Base-by-base conservation (phyloP, 176 grass and related monocot species). In the Triticum timopheevii region DNA sequence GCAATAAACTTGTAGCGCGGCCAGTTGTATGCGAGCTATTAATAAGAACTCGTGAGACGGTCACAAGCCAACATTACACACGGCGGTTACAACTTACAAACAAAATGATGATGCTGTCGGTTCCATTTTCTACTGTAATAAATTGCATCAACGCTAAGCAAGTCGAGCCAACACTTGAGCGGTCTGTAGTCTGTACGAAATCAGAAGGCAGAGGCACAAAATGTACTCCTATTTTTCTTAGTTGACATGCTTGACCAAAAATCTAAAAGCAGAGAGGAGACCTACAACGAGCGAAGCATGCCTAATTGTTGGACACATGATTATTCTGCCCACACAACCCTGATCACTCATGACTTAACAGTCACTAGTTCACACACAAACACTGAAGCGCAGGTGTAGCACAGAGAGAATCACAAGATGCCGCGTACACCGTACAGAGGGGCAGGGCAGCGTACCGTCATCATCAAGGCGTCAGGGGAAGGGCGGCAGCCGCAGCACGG, bases 401-500 rank as follows among this genome's bases (percentile, higher is more conserved):
- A 27, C 38, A 27, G 39, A 73, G 59, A 24, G 13, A 66, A 30
- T 39, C 27, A 50, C 79, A 33, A n/a, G 62, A 50, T 33, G 42
- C 11, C 49, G 79, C 27, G 27, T 27, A 27, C 27, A 27, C 27
- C 8, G 38, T 33, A 13, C 13, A 27, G 20, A 52, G 61, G 8
- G 15, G 47, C n/a, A 10, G 16, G 59, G 10, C 19, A 19, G 28
- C 12, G 10, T 54, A 83, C 7, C 38, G 36, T 38, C 31, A 33
- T 33, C 31, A 33, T 33, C 31, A 33, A 33, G 28, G 13, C 40
- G 4, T 78, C 44, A 77, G 73, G 91, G 87, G 84, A 95, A 92
- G 34, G 92, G 89, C 64, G 91, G 93, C 54, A 92, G 87, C 62
- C 86, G 85, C 70, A 93, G 84, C 66, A 98, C 88, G 2, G 90